phyloP scores from a whole-genome alignment of 2,329 filamentous ascomycete species.

The Coniosporium tulheliwenetii region DNA sequence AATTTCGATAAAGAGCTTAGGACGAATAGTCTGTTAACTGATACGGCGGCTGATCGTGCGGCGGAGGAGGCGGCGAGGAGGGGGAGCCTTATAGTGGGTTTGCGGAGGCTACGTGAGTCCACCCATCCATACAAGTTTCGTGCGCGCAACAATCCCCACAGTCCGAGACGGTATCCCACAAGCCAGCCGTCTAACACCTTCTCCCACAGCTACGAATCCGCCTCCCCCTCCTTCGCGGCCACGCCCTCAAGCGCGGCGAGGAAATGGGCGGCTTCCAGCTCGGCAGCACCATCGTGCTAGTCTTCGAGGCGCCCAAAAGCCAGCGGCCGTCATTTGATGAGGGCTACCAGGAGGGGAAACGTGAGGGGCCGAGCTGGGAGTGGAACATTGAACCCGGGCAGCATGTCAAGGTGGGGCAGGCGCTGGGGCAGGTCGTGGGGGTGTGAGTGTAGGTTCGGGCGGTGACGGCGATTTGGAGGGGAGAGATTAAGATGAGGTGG shows the following conservation, averaged over 20 bases:
- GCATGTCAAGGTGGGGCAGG: conserved; percentile 77
- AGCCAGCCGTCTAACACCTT: no score
- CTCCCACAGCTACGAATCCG: conserved; percentile 43
- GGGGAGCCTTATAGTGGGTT: conserved; percentile 79
- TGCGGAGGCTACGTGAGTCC: conserved; percentile 56
- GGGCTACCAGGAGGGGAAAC: conserved; percentile 36
- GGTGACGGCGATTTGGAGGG: no score
- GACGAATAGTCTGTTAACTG: conserved; percentile 81
- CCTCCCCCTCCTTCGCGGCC: conserved; percentile 66
- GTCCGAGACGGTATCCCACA: no score
- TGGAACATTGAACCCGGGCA: conserved; percentile 84
- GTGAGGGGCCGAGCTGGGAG: conserved; percentile 53
- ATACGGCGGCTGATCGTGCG: conserved; percentile 77
- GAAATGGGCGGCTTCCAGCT: conserved; percentile 98
- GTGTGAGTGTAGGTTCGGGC: not conserved
- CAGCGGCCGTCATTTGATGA: conserved; percentile 40
- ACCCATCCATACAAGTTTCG: no score
- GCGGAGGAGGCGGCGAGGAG: conserved; percentile 61
- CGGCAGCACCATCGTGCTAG: conserved; percentile 84
- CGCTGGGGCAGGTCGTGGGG: conserved; percentile 59
- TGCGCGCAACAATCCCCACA: no score
- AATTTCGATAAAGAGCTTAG: conserved; percentile 93
- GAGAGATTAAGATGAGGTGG: no score
- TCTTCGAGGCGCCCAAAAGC: conserved; percentile 81
- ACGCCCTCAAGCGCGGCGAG: conserved; percentile 73